Conservation (phyloP, 345 rosid species). For the Cardamine occulta region DNA sequence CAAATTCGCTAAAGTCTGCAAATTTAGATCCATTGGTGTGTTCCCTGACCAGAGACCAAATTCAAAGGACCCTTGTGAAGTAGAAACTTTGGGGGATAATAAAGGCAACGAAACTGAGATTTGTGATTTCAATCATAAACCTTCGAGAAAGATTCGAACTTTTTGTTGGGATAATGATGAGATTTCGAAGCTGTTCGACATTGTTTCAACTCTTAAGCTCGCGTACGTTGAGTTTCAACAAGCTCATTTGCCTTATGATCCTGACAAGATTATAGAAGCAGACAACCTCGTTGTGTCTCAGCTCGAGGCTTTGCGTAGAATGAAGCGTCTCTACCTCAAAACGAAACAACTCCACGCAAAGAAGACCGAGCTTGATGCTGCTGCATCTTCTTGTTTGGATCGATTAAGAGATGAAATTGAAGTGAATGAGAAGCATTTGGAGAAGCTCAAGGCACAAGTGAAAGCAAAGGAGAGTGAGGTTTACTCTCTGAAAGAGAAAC, state of each 20-base stretch:
- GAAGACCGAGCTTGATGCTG: conserved; percentile 34
- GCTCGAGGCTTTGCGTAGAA: conserved; percentile 51
- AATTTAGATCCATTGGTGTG: conserved; percentile 64
- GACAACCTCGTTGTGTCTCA: conserved; percentile 56
- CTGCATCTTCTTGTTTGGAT: conserved; percentile 39
- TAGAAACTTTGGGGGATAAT: conserved; percentile 30
- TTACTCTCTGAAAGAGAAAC: conserved; percentile 39
- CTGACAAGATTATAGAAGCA: conserved; percentile 59
- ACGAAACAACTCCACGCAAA: conserved; percentile 32
- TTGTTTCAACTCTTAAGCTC: conserved; percentile 51
- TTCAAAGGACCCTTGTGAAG: conserved; percentile 40
- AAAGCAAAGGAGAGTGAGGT: conserved; percentile 52
- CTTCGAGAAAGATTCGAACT: conserved; percentile 30
- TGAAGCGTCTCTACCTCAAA: conserved; percentile 47
- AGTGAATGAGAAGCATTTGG: conserved; percentile 48
- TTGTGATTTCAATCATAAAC: conserved; percentile 23
- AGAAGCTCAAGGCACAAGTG: conserved; percentile 46
- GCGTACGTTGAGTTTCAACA: conserved; percentile 62
- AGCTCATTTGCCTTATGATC: conserved; percentile 66
- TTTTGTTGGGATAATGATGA: conserved; percentile 31
- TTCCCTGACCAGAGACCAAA: conserved; percentile 40
- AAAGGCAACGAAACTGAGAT: conserved; percentile 42
- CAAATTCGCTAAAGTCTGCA: conserved; percentile 63
- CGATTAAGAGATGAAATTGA: conserved; percentile 44
- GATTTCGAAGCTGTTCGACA: conserved; percentile 54